These are phyloP conservation scores for Zea luxurians DNA, from an alignment of 176 grass and related monocot genomes.

Conservation along the genomic window DNA sequence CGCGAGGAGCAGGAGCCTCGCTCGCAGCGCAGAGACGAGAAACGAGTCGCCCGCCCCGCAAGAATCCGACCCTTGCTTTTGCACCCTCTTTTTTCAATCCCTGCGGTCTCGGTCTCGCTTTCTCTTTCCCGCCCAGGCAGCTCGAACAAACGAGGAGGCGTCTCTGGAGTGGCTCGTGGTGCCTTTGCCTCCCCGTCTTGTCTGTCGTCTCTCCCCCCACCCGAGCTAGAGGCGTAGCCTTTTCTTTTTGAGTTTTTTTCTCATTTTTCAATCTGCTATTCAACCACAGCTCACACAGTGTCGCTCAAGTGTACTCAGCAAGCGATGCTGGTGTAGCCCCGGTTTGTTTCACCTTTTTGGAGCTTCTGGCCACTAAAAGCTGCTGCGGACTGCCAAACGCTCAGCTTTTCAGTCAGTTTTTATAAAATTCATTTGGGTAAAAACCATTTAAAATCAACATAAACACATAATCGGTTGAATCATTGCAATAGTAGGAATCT, in stretches of 20 bases:
- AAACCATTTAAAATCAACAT: too few species aligned
- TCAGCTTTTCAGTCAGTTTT: too few species aligned
- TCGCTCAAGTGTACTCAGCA: not conserved
- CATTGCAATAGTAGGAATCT: too few species aligned
- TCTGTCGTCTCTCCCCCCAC: not conserved
- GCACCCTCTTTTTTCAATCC: not conserved
- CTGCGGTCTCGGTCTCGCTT: conserved; percentile 1
- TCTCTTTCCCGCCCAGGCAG: conserved; percentile 61
- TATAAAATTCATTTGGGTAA: too few species aligned
- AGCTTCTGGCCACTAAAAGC: too few species aligned
- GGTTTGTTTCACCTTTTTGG: too few species aligned
- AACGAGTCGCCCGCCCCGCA: conserved; percentile 15
- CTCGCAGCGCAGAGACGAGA: not conserved
- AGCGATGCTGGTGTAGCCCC: too few species aligned
- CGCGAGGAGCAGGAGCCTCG: not conserved
- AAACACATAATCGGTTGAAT: too few species aligned
- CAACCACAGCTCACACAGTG: not conserved
- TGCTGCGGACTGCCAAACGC: too few species aligned
- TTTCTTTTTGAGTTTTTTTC: not conserved
- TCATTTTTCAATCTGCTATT: too few species aligned
- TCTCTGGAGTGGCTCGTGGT: not conserved
- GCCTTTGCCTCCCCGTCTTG: not conserved
- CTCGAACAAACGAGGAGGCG: conserved; percentile 25
- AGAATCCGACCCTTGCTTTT: conserved; percentile 29
- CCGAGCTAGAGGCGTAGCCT: not conserved